phyloP scores from a whole-genome alignment of 2,329 filamentous ascomycete genomes.

The Phoma sp. region DNA sequence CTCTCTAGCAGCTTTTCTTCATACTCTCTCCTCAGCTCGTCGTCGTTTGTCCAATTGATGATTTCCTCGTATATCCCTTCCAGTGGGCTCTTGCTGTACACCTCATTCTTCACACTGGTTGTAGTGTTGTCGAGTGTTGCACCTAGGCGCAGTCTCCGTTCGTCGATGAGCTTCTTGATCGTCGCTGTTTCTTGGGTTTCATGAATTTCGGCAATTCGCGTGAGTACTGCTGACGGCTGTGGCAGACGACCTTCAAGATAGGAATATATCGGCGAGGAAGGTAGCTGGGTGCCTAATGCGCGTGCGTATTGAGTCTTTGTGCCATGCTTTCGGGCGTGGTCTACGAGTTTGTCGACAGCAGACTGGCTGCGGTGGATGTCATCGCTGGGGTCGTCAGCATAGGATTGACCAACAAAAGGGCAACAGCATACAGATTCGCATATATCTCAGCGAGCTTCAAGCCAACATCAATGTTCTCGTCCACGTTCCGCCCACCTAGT shows the following conservation, averaged over 20 bases:
- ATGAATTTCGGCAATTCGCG: conserved; percentile 79
- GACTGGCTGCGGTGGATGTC: conserved; percentile 64
- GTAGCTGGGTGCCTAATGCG: conserved; percentile 77
- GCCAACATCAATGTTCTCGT: conserved; percentile 75
- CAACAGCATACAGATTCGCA: conserved; percentile 49
- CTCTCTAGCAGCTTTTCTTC: conserved; percentile 89
- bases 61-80: conserved; percentile 80
- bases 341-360: conserved; percentile 79
- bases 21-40: conserved; percentile 80
- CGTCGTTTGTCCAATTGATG: conserved; percentile 89
- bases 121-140: conserved; percentile 85
- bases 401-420: neutral
- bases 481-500: conserved; percentile 71
- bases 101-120: conserved; percentile 83
- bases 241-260: conserved; percentile 84
- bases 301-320: conserved; percentile 75
- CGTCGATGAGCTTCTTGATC: conserved; percentile 88
- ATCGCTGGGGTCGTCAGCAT: conserved; percentile 51
- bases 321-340: conserved; percentile 74
- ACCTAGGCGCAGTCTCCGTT: conserved; percentile 85
- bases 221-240: conserved; percentile 80
- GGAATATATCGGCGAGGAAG: conserved; percentile 78
- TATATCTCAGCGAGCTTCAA: conserved; percentile 78
- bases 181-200: conserved; percentile 86
- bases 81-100: conserved; percentile 76